These are phyloP conservation scores for Abrus precatorius DNA, from an alignment of 306 rosid genomes.

Conservation along the genomic window DNA sequence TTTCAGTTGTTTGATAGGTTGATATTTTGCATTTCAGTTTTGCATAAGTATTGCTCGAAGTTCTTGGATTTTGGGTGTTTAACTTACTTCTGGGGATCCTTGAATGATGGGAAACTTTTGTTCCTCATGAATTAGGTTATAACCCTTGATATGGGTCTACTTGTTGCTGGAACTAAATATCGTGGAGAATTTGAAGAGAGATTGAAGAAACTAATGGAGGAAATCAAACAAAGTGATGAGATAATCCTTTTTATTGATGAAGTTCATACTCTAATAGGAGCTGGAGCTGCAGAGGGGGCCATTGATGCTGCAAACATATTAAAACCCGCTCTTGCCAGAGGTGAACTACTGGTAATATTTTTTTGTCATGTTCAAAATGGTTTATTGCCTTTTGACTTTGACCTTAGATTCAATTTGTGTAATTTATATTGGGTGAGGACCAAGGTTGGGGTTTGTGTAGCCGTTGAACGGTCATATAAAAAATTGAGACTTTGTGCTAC, in stretches of 20 bases:
- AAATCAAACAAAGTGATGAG: conserved; percentile 98
- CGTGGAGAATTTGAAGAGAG: conserved; percentile 99
- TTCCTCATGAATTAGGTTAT: conserved; percentile 71
- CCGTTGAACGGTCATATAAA: not conserved
- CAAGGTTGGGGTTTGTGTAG: not conserved
- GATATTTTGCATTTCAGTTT: conserved; percentile 10
- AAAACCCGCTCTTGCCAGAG: conserved; percentile 98
- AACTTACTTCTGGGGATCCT: too few relatives aligned
- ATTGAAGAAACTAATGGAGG: conserved; percentile 97
- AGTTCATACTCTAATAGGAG: conserved; percentile 98
- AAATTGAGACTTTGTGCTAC: too few relatives aligned
- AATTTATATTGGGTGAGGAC: not conserved
- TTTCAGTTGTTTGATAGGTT: conserved; percentile 1
- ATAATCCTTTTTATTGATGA: conserved; percentile 96
- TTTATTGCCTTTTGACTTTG: conserved; percentile 7
- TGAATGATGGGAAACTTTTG: not conserved
- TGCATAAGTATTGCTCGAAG: not conserved
- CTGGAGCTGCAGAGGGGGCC: conserved; percentile 99
- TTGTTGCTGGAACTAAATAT: conserved; percentile 98
- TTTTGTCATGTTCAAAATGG: not conserved
- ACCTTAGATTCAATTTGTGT: not conserved
- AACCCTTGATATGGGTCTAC: conserved; percentile 98
- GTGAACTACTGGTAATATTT: conserved; percentile 92
- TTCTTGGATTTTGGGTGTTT: conserved; percentile 8
- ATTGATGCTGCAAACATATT: conserved; percentile 98